Evolutionary conservation across 306 rosid species (phyloP).

Genomic region (Biancaea sappan): DNA sequence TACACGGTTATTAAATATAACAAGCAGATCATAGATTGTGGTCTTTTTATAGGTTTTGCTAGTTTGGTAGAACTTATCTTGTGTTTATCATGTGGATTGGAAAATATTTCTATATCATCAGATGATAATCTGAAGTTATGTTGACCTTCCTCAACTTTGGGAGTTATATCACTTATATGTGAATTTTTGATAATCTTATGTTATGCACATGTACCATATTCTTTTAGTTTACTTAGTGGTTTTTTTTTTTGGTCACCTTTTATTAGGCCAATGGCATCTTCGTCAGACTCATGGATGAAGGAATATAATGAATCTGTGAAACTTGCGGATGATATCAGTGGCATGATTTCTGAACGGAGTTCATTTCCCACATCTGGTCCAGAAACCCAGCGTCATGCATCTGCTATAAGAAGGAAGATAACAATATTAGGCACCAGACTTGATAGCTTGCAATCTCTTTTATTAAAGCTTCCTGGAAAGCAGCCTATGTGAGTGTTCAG

Average conservation of each 20-base stretch:
- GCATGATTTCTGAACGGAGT: slow-evolving; percentile 86
- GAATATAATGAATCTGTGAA: slow-evolving; percentile 90
- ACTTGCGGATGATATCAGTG: slow-evolving; percentile 83
- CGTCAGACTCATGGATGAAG: slow-evolving; percentile 93
- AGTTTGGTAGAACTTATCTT: not conserved
- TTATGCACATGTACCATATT: not conserved
- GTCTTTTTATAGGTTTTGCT: not conserved
- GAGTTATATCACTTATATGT: not conserved
- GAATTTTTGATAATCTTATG: slow-evolving; percentile 12
- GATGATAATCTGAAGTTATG: slow-evolving; percentile 10
- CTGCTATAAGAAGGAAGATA: slow-evolving; percentile 94
- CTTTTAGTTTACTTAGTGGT: slow-evolving; percentile 3
- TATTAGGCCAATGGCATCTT: slow-evolving; percentile 78
- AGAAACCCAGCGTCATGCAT: slow-evolving; percentile 85
- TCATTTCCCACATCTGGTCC: slow-evolving; percentile 78
- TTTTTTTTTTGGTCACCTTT: not conserved
- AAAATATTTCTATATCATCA: slow-evolving; percentile 9
- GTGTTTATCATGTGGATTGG: not conserved
- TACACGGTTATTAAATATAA: slow-evolving; percentile 1
- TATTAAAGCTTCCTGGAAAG: slow-evolving; percentile 83
- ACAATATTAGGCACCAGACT: slow-evolving; percentile 95
- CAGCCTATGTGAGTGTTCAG: slow-evolving; percentile 70
- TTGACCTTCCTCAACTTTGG: not conserved
- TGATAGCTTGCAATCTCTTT: slow-evolving; percentile 85
- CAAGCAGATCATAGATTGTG: not conserved